Conservation (phyloP, 225 moss, liverwort and hornwort genomes). For the Sphagnum contortum region DNA sequence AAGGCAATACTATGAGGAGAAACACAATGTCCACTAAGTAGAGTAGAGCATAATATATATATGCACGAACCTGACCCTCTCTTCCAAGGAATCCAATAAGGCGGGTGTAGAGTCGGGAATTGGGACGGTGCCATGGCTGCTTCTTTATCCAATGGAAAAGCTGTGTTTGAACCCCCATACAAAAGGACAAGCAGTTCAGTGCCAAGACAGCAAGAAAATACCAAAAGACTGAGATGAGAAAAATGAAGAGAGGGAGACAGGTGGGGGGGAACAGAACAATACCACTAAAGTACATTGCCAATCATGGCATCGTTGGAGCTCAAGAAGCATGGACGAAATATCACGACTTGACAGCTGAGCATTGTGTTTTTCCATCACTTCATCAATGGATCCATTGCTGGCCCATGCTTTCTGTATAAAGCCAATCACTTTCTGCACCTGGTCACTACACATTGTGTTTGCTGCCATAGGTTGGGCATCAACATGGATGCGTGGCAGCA, state of each 20-base stretch:
- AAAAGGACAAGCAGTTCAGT: too few relatives aligned
- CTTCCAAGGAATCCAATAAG: constrained; percentile 86
- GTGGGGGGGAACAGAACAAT: background rate
- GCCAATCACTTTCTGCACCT: constrained; percentile 25
- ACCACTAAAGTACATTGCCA: constrained; percentile 77
- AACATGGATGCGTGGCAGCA: too few relatives aligned
- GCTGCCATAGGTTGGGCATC: background rate
- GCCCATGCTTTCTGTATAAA: constrained; percentile 30
- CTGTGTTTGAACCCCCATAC: constrained; percentile 19
- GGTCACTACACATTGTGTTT: constrained; percentile 21
- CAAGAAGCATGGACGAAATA: constrained; percentile 66
- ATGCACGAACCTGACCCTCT: constrained; percentile 46
- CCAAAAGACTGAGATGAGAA: constrained; percentile 2
- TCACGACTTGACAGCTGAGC: constrained; percentile 46
- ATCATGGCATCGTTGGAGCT: constrained; percentile 72
- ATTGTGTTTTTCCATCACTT: constrained; percentile 36
- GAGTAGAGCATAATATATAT: background rate
- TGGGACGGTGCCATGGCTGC: constrained; percentile 65
- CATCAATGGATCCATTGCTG: constrained; percentile 30
- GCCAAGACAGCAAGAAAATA: too few relatives aligned
- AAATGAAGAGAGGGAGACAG: background rate
- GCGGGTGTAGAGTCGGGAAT: constrained; percentile 71
- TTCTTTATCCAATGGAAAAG: constrained; percentile 84
- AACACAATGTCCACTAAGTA: too few relatives aligned
- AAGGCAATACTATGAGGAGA: too few relatives aligned